These are phyloP conservation scores for Mortierella claussenii DNA, from an alignment of 192 early-diverging fungal species.

Conservation along the genomic window DNA sequence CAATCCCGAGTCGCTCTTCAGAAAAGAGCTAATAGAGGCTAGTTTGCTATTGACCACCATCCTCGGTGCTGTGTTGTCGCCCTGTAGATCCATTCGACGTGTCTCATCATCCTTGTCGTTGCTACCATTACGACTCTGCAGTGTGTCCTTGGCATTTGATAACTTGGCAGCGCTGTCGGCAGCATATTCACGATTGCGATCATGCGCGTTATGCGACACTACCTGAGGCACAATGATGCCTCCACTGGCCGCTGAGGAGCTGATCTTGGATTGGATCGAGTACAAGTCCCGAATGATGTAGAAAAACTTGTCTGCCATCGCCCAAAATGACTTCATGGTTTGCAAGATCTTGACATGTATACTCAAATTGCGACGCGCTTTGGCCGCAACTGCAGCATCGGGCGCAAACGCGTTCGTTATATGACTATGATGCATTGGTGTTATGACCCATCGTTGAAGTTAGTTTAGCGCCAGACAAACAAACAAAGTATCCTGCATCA, in stretches of 20 bases:
- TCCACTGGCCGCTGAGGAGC: slow-evolving; percentile 27
- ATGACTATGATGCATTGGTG: slow-evolving; percentile 27
- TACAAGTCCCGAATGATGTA: slow-evolving; percentile 52
- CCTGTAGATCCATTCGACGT: background rate
- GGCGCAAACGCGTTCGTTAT: slow-evolving; percentile 60
- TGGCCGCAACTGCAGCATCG: slow-evolving; percentile 46
- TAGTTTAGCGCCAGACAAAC: too few species aligned
- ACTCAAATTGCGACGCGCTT: slow-evolving; percentile 52
- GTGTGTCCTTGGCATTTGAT: slow-evolving; percentile 5
- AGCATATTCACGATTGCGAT: slow-evolving; percentile 18
- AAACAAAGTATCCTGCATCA: too few species aligned
- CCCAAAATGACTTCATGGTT: slow-evolving; percentile 60
- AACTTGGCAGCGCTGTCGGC: slow-evolving; percentile 8
- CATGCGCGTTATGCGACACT: slow-evolving; percentile 34
- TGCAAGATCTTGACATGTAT: slow-evolving; percentile 54
- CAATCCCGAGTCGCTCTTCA: slow-evolving; percentile 51
- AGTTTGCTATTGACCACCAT: slow-evolving; percentile 47
- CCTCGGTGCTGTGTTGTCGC: slow-evolving; percentile 2
- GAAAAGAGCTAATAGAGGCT: slow-evolving; percentile 47
- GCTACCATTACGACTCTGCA: background rate
- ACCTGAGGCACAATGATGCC: slow-evolving; percentile 37
- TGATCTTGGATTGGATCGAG: slow-evolving; percentile 54
- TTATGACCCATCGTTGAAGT: too few species aligned
- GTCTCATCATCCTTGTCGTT: slow-evolving; percentile 3
- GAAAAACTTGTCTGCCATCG: slow-evolving; percentile 62